phyloP scores from a whole-genome alignment of 352 stramenopile species.

The Thraustochytrium sp. region DNA sequence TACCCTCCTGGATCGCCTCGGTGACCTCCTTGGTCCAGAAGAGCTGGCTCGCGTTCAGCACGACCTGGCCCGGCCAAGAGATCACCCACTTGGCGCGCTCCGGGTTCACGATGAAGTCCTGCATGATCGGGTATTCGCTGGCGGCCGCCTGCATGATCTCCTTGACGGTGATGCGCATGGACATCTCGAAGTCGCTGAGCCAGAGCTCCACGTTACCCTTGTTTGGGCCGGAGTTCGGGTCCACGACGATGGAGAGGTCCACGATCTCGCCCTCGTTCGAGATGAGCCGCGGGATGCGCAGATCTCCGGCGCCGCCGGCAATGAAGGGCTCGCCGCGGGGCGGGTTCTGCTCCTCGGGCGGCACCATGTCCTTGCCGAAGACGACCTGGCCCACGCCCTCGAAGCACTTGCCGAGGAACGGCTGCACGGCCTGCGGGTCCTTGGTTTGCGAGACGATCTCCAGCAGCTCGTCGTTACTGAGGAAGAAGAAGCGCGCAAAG shows the following conservation, averaged over 20 bases:
- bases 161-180: slow-evolving; percentile 73
- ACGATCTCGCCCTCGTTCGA: slow-evolving; percentile 83
- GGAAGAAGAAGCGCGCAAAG: slow-evolving; percentile 88
- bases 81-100: slow-evolving; percentile 73
- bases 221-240: slow-evolving; percentile 80
- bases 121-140: slow-evolving; percentile 65
- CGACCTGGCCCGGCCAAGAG: slow-evolving; percentile 85
- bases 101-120: slow-evolving; percentile 48
- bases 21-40: slow-evolving; percentile 89
- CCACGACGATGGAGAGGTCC: slow-evolving; percentile 67
- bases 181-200: slow-evolving; percentile 83
- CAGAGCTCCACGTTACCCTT: slow-evolving; percentile 91
- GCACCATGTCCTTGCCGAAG: slow-evolving; percentile 59
- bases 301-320: slow-evolving; percentile 52
- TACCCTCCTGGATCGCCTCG: slow-evolving; percentile 65
- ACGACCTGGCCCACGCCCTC: slow-evolving; percentile 68
- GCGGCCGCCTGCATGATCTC: slow-evolving; percentile 59
- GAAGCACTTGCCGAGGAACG: slow-evolving; percentile 90
- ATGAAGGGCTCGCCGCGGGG: slow-evolving; percentile 34
- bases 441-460: slow-evolving; percentile 91
- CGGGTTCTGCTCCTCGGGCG: slow-evolving; percentile 34
- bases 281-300: slow-evolving; percentile 88
- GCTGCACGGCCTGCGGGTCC: slow-evolving; percentile 83
- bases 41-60: slow-evolving; percentile 80
- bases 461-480: slow-evolving; percentile 88